A percentile compares a stretch with the other conserved stretches of the same genome.
Evolutionary conservation across 148 eudicot genomes (phyloP).

Genomic region (Heliamphora exappendiculata): DNA sequence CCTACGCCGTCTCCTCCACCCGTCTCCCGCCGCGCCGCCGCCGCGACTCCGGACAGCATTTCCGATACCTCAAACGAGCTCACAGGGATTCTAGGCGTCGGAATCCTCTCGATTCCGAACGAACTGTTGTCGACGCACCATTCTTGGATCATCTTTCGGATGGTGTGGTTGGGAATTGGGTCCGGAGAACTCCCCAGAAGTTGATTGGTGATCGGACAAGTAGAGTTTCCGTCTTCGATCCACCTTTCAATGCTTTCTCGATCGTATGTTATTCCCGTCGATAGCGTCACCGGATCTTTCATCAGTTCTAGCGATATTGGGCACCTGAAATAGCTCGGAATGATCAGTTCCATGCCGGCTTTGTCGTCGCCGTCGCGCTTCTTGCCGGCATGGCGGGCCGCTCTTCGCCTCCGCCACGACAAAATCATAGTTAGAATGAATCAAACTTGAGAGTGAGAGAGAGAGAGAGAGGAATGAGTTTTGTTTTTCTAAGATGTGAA

Average conservation of each 20-base stretch:
- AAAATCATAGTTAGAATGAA: slow-evolving; percentile 18
- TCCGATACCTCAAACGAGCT: slow-evolving; percentile 34
- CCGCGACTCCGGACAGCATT: slow-evolving; percentile 25
- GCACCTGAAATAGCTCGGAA: slow-evolving; percentile 30
- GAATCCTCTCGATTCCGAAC: slow-evolving; percentile 34
- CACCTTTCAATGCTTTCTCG: slow-evolving; percentile 35
- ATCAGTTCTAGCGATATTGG: slow-evolving; percentile 40
- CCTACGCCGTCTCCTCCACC: slow-evolving; percentile 2
- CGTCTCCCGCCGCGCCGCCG: neutral
- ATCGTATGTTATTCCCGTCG: slow-evolving; percentile 41
- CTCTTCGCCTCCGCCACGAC: slow-evolving; percentile 29
- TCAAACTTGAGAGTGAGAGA: neutral
- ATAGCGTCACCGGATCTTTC: slow-evolving; percentile 45
- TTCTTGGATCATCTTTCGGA: slow-evolving; percentile 35
- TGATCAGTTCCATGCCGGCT: slow-evolving; percentile 14
- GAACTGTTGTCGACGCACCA: slow-evolving; percentile 37
- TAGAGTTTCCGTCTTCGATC: slow-evolving; percentile 31
- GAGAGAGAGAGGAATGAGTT: neutral
- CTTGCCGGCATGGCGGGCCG: slow-evolving; percentile 5
- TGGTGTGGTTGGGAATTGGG: slow-evolving; percentile 29
- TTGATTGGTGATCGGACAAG: slow-evolving; percentile 34
- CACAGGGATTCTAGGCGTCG: slow-evolving; percentile 32
- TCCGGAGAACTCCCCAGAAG: slow-evolving; percentile 17
- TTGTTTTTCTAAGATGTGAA: neutral
- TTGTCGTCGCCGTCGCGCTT: neutral